Conservation (phyloP, 352 stramenopile species). For the Phytophthora pluvialis region DNA sequence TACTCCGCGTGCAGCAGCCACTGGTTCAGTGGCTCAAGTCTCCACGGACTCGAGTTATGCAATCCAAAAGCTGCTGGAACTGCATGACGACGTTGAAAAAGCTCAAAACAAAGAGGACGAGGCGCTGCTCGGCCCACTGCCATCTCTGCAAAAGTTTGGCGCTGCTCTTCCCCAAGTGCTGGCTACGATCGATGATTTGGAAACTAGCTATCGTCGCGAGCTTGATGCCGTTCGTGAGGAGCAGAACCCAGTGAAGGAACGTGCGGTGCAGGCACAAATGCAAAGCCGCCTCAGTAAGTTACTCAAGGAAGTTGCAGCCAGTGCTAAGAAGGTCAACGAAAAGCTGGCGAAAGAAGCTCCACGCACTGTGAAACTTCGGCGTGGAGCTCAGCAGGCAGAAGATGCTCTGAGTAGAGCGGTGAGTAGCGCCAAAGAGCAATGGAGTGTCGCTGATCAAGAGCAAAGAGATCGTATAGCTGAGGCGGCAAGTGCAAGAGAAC, state of each 20-base stretch:
- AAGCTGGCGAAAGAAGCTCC: slow-evolving; percentile 36
- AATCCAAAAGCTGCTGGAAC: slow-evolving; percentile 38
- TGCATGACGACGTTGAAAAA: slow-evolving; percentile 49
- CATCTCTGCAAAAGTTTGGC: slow-evolving; percentile 50
- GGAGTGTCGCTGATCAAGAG: slow-evolving; percentile 20
- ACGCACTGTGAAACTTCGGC: slow-evolving; percentile 22
- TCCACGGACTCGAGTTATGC: background rate
- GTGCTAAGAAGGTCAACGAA: slow-evolving; percentile 38
- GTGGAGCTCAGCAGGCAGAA: slow-evolving; percentile 32
- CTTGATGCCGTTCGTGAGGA: slow-evolving; percentile 51
- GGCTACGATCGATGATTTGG: slow-evolving; percentile 44
- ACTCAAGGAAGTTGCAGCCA: slow-evolving; percentile 41
- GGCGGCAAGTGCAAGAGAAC: background rate
- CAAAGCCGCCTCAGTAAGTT: slow-evolving; percentile 39
- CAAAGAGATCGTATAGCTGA: slow-evolving; percentile 9
- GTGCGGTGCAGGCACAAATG: slow-evolving; percentile 45
- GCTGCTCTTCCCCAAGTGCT: slow-evolving; percentile 49
- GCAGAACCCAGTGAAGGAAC: slow-evolving; percentile 67
- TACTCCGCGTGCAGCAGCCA: background rate
- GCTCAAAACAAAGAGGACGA: slow-evolving; percentile 69
- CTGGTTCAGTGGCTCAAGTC: background rate
- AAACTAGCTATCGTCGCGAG: slow-evolving; percentile 51
- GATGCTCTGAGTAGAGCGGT: slow-evolving; percentile 24
- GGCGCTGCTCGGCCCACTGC: slow-evolving; percentile 31
- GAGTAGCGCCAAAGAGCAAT: slow-evolving; percentile 32